phyloP scores from a whole-genome alignment of 352 stramenopile genomes.

The Saprolegnia parasitica region DNA sequence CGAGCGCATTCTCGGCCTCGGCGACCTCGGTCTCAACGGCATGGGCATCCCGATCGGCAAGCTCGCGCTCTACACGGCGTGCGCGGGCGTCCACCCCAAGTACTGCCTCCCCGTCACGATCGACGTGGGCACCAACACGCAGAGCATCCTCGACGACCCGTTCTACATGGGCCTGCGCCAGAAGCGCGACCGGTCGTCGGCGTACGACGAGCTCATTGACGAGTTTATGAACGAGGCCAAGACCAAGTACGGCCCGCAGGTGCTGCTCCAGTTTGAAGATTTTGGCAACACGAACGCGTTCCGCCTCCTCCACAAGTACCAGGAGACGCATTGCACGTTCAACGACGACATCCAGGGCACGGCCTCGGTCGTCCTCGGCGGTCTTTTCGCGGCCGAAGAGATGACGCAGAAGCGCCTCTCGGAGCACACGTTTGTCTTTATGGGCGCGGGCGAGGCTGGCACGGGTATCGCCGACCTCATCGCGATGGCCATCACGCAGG shows the following conservation, averaged over 20 bases:
- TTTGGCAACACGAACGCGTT: constrained; percentile 87
- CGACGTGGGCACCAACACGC: constrained; percentile 96
- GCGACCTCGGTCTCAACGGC: constrained; percentile 95
- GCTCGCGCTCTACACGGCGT: constrained; percentile 92
- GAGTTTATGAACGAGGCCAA: constrained; percentile 95
- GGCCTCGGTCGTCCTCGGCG: constrained; percentile 71
- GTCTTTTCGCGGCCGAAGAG: constrained; percentile 63
- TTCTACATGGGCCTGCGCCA: constrained; percentile 93
- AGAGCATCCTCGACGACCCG: constrained; percentile 88
- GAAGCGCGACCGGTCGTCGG: constrained; percentile 79
- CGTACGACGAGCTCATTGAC: constrained; percentile 94
- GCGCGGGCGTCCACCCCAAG: constrained; percentile 91
- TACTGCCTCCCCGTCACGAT: constrained; percentile 93
- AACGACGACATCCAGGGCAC: constrained; percentile 98
- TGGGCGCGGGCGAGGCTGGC: constrained; percentile 91
- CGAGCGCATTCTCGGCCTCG: constrained; percentile 93
- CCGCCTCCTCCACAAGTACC: constrained; percentile 75
- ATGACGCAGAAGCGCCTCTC: constrained; percentile 75
- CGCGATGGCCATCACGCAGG: constrained; percentile 83
- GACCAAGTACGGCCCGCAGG: constrained; percentile 77
- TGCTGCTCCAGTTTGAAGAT: constrained; percentile 86
- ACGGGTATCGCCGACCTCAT: constrained; percentile 94
- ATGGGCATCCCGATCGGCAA: constrained; percentile 98
- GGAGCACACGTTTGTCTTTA: constrained; percentile 94
- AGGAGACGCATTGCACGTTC: constrained; percentile 85